Base-by-base conservation (phyloP, 345 rosid species). In the Eutrema yunnanense region DNA sequence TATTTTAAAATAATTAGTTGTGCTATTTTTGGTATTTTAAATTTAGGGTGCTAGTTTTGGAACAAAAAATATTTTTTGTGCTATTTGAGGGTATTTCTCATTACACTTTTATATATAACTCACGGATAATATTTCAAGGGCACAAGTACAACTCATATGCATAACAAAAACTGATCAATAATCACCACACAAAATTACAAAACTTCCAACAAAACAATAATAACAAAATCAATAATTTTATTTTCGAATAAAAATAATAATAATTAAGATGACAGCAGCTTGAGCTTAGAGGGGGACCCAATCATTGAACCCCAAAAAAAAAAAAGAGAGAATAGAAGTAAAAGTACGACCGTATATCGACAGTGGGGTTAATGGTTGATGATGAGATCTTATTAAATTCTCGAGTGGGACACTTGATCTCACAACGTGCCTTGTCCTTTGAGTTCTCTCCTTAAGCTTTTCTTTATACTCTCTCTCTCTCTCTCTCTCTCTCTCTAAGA, bases 321-420 rank as follows among this genome's bases (percentile, higher is more conserved):
- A 36, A 9, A 29, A 3, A 16, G 19, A 40, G 56, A 52, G 56
- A 74, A 66, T 27, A 67, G 62, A 67, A 68, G 79, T 5, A 61
- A 71, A 76, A 69, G 79, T 76, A 76, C 79, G 79, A 76, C 79
- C 79, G 79, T 76, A 76, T 76, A 59, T 76, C 55, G 74, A 69
- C 71, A 69, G 46, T 76, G 65, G 7, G 64, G 33, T 76, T 69
- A 76, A 62, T 69, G 71, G 71, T 54, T 62, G 74, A 76, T 69
- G 59, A 69, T 69, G 74, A 62, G 71, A 54, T 69, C 59, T 54
- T 75, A 69, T 75, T 75, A 46, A 75, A 75, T 48, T 75, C 75
- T 8, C 75, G 38, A 76, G 79, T 76, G 75, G 75, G 71, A 3
- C 71, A 63, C 66, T 76, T 76, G 51, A 62, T 62, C 55, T 65